These are phyloP conservation scores for Phlebiopsis flavidoalba DNA, from an alignment of 768 basidiomycete genomes.

Conservation along the genomic window DNA sequence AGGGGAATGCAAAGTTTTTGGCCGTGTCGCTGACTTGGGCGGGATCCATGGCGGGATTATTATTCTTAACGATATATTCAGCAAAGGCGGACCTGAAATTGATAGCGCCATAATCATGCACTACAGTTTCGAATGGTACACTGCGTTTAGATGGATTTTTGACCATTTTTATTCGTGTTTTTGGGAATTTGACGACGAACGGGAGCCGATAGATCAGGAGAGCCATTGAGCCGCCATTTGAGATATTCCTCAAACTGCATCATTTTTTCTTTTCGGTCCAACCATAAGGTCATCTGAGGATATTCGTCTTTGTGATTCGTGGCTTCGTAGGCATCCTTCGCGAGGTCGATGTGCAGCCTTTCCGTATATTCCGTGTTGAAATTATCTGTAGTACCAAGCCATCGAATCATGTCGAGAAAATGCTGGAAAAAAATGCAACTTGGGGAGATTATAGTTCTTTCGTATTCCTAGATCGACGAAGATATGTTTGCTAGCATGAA, in stretches of 20 bases:
- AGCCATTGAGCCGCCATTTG: constrained; percentile 2
- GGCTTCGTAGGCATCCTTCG: constrained; percentile 28
- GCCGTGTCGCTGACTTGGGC: background rate
- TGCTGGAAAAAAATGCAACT: constrained; percentile 21
- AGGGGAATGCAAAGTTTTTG: background rate
- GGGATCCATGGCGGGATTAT: background rate
- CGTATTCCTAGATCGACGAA: constrained; percentile 12
- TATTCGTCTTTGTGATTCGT: constrained; percentile 21
- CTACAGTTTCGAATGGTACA: constrained; percentile 17
- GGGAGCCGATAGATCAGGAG: background rate
- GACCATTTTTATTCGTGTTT: constrained; percentile 15
- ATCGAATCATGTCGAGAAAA: constrained; percentile 17
- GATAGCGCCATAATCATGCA: constrained; percentile 20
- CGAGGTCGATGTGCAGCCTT: constrained; percentile 38
- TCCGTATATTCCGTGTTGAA: constrained; percentile 26
- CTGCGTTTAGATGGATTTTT: constrained; percentile 20
- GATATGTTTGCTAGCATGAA: constrained; percentile 23
- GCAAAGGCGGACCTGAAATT: constrained; percentile 1
- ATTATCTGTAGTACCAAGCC: constrained; percentile 17
- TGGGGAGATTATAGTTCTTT: constrained; percentile 17
- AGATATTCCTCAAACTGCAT: background rate
- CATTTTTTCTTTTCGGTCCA: constrained; percentile 26
- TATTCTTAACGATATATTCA: background rate
- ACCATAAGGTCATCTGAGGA: constrained; percentile 36
- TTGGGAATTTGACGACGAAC: background rate